Evolutionary conservation across 2,329 filamentous ascomycete species (phyloP).

Genomic region (Alternaria alternata): DNA sequence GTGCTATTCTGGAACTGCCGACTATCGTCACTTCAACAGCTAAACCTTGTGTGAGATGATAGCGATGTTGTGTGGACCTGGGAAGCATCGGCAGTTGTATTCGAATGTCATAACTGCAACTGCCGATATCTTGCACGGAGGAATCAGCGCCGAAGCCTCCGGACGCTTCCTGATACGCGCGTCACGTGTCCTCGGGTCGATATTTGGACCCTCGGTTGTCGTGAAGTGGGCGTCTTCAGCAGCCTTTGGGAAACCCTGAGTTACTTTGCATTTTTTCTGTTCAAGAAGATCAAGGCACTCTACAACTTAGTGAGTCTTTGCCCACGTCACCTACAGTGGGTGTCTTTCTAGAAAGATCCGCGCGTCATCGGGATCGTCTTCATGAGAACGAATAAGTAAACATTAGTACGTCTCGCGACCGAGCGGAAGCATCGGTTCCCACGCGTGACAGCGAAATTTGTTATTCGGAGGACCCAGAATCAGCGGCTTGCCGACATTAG

Average conservation of each 20-base stretch:
- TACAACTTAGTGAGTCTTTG: not conserved
- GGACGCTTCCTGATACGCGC: not conserved
- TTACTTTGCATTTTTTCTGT: too few species aligned
- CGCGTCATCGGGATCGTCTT: not conserved
- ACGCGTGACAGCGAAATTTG: not conserved
- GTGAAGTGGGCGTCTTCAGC: not conserved
- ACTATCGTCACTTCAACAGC: constrained; percentile 8
- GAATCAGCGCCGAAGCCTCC: constrained; percentile 2
- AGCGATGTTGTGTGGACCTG: constrained; percentile 18
- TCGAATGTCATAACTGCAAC: constrained; percentile 22
- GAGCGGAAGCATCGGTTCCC: not conserved
- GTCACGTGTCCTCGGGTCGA: constrained; percentile 11
- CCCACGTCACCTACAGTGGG: not conserved
- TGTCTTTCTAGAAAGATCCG: too few species aligned
- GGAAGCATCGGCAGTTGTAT: constrained; percentile 27
- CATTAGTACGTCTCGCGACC: not conserved
- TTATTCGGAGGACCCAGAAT: not conserved
- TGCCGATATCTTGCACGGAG: constrained; percentile 21
- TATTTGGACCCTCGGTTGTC: not conserved
- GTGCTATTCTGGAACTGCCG: constrained; percentile 29
- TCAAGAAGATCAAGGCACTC: not conserved
- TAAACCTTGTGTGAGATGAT: constrained; percentile 18
- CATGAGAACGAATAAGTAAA: not conserved
- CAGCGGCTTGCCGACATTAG: too few species aligned
- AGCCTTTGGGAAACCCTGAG: not conserved